Evolutionary conservation across 352 stramenopile genomes (phyloP), one percentile per base, ranked within the genome.

Genomic region (Elongisporangium undulatum): DNA sequence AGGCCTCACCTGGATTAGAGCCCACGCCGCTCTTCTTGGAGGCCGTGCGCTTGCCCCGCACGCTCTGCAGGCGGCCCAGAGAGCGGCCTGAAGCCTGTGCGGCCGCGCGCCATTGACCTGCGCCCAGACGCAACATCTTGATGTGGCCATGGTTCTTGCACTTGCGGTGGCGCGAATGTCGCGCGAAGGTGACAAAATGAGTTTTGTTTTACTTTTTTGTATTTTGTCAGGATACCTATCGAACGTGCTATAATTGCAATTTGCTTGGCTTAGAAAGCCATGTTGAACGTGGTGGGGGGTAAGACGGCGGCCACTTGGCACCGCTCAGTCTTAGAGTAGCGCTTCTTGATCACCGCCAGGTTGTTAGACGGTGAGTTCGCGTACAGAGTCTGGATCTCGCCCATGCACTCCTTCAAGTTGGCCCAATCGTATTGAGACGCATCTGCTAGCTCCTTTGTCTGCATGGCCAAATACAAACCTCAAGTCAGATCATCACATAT

Each of bases 271-370:
- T 81, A 95, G 63, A 91, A 95, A 59, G 82, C 75, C 83, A 95
- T 92, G 66, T 74, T 92, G 68, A 90, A 95, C 51, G 69, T 79
- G 17, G 79, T 74, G 15, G 85, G 85, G 16, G 85, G 85, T 22
- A 90, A 63, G 39, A 93, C 74, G 50, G 72, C 72, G 23, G 84
- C 84, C 51, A 95, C 85, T 66, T 95, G 79, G 66, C 78, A 89
- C 29, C 85, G 66, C 56, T 95, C 85, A 24, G 85, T 75, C 60
- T 93, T 92, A 34, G 85, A 93, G 77, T 95, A 95, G 55, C 85
- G 83, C 66, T 95, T 95, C 71, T 93, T 93, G 66, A 95, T 92
- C 59, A 95, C 85, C 24, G 83, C 82, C 54, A 95, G 58, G 53
- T 89, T 90, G 71, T 91, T 91, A 19, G 81, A 87, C 56, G 84